Conservation (phyloP, 2,329 filamentous ascomycete species). For the Alternaria ventricosa region DNA sequence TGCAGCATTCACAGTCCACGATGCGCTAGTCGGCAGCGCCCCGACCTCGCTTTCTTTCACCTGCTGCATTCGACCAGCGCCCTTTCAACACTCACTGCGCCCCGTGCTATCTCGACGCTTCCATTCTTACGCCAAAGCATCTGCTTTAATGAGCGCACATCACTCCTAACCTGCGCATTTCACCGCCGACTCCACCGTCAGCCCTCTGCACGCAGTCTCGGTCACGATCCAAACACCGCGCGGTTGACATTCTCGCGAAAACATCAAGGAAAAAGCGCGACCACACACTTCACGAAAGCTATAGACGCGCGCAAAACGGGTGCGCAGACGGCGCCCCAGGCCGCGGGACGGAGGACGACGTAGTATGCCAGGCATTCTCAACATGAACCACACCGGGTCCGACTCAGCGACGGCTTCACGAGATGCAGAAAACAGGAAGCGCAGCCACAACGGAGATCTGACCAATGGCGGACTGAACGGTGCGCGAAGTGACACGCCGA, state of each 20-base stretch:
- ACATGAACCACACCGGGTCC: slow-evolving; percentile 55
- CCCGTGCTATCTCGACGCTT: slow-evolving; percentile 7
- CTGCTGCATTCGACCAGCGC: slow-evolving; percentile 12
- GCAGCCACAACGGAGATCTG: slow-evolving; percentile 36
- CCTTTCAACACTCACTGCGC: slow-evolving; percentile 14
- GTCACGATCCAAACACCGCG: background rate
- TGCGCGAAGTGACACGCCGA: slow-evolving; percentile 19
- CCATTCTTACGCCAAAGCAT: slow-evolving; percentile 1
- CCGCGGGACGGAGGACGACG: slow-evolving; percentile 37
- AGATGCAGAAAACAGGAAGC: slow-evolving; percentile 41
- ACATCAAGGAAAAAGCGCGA: background rate
- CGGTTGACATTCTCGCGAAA: background rate
- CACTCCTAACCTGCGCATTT: slow-evolving; percentile 1
- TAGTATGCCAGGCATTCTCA: slow-evolving; percentile 58
- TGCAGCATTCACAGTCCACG: slow-evolving; percentile 8
- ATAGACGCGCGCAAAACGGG: slow-evolving; percentile 16
- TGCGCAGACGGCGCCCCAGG: slow-evolving; percentile 42
- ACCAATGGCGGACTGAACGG: slow-evolving; percentile 37
- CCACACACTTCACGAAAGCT: background rate
- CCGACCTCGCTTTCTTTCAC: slow-evolving; percentile 13
- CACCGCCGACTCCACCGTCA: background rate
- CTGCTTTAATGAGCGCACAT: background rate
- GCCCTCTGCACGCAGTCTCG: background rate
- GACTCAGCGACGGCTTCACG: slow-evolving; percentile 40
- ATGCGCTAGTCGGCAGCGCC: slow-evolving; percentile 9